Base-by-base conservation (phyloP, 2,329 filamentous ascomycete genomes). In the Monilinia aucupariae region DNA sequence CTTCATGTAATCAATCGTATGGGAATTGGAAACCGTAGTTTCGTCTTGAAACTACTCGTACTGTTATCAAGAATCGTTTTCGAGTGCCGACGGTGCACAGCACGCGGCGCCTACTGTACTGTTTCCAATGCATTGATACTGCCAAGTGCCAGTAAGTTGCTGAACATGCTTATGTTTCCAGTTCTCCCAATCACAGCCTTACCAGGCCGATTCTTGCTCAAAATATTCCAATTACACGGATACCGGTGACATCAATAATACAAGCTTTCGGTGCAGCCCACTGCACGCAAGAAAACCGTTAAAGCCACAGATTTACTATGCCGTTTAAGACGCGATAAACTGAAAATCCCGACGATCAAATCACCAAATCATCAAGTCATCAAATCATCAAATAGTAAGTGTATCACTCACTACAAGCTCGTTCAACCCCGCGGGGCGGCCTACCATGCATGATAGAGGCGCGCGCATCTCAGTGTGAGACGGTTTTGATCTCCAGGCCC, bases 201-300 rank as follows among this genome's bases (percentile, higher is more conserved):
- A 47, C 8, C 41, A 58, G 48, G 43, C n/a, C n/a, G 54, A 58
- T 47, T 47, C 32, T 45, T n/a, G 30, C 41, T 34, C 43, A 58
- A 58, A 58, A 58, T 45, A 45, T 47, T 27, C 37, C 27, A 56
- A 27, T 47, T 34, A 47, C 43, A 58, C 54, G 20, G 41, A 58
- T 32, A 20, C 17, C 20, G 39, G 53, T 56, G 39, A 32, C 53
- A 56, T 47, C 15, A 48, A 48, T 37, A 9, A 25, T 32, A 47
- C 54, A 58, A 56, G 41, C 41, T 37, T 27, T 58, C 54, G 54
- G 54, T 13, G 47, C 41, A 58, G n/a, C 54, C 54, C 41, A 41
- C 41, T 58, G 54, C 54, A 58, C 43, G 54, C 41, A 58, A 47
- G 54, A 47, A 13, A 58, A 58, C 54, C 54, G 54, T 58, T 58